Conservation (phyloP, 805 yeast genomes). For the Candida mattraensis region DNA sequence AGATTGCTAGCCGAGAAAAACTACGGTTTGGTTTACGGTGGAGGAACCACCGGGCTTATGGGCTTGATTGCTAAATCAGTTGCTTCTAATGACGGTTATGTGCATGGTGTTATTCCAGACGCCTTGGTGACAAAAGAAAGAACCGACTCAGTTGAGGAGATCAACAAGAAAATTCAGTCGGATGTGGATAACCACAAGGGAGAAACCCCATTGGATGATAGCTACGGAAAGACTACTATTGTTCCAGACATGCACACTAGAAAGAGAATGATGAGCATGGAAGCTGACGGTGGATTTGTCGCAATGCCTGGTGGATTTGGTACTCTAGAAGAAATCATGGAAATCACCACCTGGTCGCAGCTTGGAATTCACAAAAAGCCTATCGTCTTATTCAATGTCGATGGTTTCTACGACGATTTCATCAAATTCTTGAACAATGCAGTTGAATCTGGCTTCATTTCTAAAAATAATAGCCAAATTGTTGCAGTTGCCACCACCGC, state of each 20-base stretch:
- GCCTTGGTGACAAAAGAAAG: constrained; percentile 74
- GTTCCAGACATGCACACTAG: constrained; percentile 90
- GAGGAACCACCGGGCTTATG: constrained; percentile 84
- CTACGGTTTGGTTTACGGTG: constrained; percentile 85
- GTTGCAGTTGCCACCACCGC: constrained; percentile 66
- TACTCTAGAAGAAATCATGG: constrained; percentile 86
- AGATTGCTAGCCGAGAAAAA: constrained; percentile 49
- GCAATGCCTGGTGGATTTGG: constrained; percentile 95
- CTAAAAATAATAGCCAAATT: constrained; percentile 63
- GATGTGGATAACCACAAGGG: constrained; percentile 66
- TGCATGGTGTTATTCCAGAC: constrained; percentile 78
- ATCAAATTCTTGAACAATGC: constrained; percentile 60
- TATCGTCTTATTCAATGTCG: constrained; percentile 69
- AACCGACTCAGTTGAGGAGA: constrained; percentile 38
- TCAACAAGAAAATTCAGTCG: constrained; percentile 49
- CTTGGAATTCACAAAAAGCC: constrained; percentile 84
- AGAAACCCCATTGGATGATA: constrained; percentile 51
- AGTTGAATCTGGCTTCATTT: constrained; percentile 65
- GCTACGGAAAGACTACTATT: constrained; percentile 75
- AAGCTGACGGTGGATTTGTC: constrained; percentile 75
- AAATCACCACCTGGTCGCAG: constrained; percentile 89
- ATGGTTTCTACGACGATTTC: constrained; percentile 78
- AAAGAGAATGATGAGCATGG: constrained; percentile 81
- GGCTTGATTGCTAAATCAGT: constrained; percentile 68
- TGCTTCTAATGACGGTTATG: constrained; percentile 58